These are phyloP conservation scores for Sporobolomyces pararoseus DNA, from an alignment of 768 basidiomycete species.

Conservation along the genomic window DNA sequence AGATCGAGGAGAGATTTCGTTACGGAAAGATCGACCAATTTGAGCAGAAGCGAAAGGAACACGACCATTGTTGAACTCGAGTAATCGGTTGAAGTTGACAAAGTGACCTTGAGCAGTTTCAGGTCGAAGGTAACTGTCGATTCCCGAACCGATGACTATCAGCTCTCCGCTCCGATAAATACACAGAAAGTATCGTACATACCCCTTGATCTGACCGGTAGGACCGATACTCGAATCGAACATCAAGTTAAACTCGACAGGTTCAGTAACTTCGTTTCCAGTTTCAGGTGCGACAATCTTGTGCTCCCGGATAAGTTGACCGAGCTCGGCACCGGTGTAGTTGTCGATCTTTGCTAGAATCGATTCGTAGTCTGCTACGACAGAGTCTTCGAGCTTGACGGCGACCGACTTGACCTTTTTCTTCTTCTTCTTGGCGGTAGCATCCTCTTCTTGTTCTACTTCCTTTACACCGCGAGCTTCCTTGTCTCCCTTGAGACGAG, in stretches of 20 bases:
- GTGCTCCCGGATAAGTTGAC: conserved; percentile 74
- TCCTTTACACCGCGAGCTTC: conserved; percentile 75
- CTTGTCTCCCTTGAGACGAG: conserved; percentile 79
- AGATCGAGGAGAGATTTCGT: conserved; percentile 95
- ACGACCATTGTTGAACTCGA: conserved; percentile 96
- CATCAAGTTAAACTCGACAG: conserved; percentile 97
- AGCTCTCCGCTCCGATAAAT: too few species aligned
- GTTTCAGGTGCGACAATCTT: conserved; percentile 85
- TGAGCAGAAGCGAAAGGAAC: conserved; percentile 96
- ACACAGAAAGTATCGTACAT: too few species aligned
- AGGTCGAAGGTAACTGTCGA: conserved; percentile 78
- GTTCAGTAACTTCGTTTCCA: conserved; percentile 84
- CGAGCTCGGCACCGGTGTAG: conserved; percentile 81
- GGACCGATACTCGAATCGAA: conserved; percentile 96
- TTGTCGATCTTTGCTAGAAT: conserved; percentile 91
- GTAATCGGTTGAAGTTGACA: conserved; percentile 91
- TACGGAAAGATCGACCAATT: conserved; percentile 91
- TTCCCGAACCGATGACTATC: not conserved
- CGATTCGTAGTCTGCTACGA: conserved; percentile 70
- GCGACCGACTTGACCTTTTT: conserved; percentile 63
- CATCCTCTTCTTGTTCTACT: conserved; percentile 58
- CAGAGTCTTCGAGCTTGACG: conserved; percentile 68
- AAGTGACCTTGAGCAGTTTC: conserved; percentile 99
- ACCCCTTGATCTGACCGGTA: conserved; percentile 95
- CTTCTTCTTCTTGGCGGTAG: conserved; percentile 69